phyloP scores from a whole-genome alignment of 2,329 filamentous ascomycete species.

The Aspergillus terreus region DNA sequence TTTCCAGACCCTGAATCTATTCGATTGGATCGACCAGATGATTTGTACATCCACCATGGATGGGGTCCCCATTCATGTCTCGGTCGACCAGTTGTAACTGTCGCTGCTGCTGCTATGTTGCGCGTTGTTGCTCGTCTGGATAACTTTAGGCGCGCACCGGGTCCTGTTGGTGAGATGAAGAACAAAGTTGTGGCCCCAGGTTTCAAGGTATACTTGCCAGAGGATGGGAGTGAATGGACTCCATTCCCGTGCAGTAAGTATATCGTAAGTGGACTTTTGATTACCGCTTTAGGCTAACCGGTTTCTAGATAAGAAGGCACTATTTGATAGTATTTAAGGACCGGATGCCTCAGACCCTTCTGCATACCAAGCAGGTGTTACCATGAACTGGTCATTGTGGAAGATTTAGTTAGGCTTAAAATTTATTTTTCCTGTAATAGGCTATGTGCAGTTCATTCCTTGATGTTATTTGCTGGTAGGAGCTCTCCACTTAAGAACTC shows the following conservation, averaged over 20 bases:
- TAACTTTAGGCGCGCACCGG: neutral
- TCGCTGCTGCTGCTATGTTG: conserved; percentile 3
- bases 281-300: neutral
- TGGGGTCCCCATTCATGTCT: conserved; percentile 6
- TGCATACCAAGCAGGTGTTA: no score
- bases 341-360: no score
- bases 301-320: conserved; percentile 6
- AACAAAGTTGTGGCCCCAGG: neutral
- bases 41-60: conserved; percentile 6
- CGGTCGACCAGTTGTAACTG: conserved; percentile 2
- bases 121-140: neutral
- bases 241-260: conserved; percentile 8
- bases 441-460: no score
- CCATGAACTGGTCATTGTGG: no score
- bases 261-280: neutral
- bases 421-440: no score
- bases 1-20: conserved; percentile 3
- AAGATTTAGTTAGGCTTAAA: no score
- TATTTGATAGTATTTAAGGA: conserved; percentile 3
- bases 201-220: conserved; percentile 5
- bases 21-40: conserved; percentile 4
- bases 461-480: no score
- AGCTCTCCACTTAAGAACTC: no score
- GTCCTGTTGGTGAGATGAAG: conserved; percentile 3
- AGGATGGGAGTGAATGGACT: conserved; percentile 6